phyloP scores from a whole-genome alignment of 225 moss, liverwort and hornwort species.

The Pseudoscleropodium purum region DNA sequence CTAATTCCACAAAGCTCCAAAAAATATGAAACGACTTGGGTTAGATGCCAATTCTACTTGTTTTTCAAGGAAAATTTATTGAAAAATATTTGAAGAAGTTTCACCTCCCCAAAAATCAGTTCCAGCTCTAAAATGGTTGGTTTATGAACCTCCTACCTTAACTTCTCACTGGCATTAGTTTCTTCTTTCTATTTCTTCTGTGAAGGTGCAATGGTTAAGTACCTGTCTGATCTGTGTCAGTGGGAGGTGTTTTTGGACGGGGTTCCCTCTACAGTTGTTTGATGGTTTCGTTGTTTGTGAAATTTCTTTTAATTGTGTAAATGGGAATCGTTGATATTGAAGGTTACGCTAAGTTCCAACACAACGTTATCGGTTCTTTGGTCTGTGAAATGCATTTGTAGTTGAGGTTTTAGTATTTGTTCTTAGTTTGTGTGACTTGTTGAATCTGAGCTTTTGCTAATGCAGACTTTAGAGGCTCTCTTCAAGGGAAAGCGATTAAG shows the following conservation, averaged over 20 bases:
- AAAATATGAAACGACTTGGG: no score
- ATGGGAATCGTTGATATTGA: not conserved
- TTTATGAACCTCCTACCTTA: no score
- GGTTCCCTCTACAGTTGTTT: not conserved
- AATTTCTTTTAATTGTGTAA: not conserved
- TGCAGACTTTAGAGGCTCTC: not conserved
- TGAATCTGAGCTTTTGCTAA: not conserved
- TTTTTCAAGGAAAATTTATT: no score
- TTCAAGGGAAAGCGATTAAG: not conserved
- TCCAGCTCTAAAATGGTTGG: no score
- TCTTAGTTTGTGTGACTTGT: not conserved
- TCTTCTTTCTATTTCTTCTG: no score
- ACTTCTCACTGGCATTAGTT: no score
- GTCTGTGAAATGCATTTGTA: not conserved
- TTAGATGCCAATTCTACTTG: no score
- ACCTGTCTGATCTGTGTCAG: no score
- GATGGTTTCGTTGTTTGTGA: not conserved
- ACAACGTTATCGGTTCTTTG: not conserved
- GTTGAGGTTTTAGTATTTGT: not conserved
- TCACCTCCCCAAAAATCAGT: no score
- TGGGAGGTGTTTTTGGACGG: not conserved
- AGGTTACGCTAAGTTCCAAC: not conserved
- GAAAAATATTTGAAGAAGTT: no score
- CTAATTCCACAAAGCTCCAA: no score
- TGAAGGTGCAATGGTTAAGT: not conserved